These are phyloP conservation scores for Exophiala sp. DNA, from an alignment of 2,329 filamentous ascomycete species.

Conservation along the genomic window DNA sequence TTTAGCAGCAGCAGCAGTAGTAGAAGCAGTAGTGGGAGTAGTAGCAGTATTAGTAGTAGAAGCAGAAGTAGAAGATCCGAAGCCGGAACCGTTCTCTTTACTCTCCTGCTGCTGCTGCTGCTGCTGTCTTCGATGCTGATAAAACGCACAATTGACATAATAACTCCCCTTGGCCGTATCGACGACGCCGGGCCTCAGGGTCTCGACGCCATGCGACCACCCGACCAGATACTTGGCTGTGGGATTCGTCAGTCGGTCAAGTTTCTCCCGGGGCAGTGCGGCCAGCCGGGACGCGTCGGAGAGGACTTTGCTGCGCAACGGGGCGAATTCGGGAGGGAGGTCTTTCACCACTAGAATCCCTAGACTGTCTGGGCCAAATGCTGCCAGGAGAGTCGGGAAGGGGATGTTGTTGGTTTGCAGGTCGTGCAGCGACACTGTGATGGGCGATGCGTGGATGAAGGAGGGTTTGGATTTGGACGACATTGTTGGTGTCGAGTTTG, in stretches of 20 bases:
- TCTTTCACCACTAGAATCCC: slow-evolving; percentile 92
- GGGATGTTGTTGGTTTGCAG: slow-evolving; percentile 33
- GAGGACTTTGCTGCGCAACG: slow-evolving; percentile 67
- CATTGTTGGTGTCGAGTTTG: neutral
- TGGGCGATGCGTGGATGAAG: slow-evolving; percentile 20
- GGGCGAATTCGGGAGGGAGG: slow-evolving; percentile 64
- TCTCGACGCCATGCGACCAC: slow-evolving; percentile 61
- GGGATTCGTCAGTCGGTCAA: slow-evolving; percentile 48
- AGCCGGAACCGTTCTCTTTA: neutral
- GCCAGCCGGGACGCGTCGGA: slow-evolving; percentile 87
- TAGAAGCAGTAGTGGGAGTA: too few relatives aligned
- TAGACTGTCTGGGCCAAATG: slow-evolving; percentile 83
- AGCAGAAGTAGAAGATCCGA: too few relatives aligned
- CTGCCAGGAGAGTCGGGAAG: slow-evolving; percentile 48
- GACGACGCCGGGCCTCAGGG: slow-evolving; percentile 54
- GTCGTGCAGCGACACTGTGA: slow-evolving; percentile 24
- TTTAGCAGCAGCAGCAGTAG: too few relatives aligned
- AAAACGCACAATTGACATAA: slow-evolving; percentile 58
- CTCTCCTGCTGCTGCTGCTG: slow-evolving; percentile 30
- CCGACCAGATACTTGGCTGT: slow-evolving; percentile 56
- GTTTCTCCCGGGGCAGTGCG: slow-evolving; percentile 63
- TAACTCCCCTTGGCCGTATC: slow-evolving; percentile 60
- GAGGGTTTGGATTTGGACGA: too few relatives aligned
- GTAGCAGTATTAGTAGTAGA: too few relatives aligned
- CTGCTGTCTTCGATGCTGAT: slow-evolving; percentile 39